These are phyloP conservation scores for Curvularia sp. DNA, from an alignment of 2,329 filamentous ascomycete genomes.

Conservation along the genomic window DNA sequence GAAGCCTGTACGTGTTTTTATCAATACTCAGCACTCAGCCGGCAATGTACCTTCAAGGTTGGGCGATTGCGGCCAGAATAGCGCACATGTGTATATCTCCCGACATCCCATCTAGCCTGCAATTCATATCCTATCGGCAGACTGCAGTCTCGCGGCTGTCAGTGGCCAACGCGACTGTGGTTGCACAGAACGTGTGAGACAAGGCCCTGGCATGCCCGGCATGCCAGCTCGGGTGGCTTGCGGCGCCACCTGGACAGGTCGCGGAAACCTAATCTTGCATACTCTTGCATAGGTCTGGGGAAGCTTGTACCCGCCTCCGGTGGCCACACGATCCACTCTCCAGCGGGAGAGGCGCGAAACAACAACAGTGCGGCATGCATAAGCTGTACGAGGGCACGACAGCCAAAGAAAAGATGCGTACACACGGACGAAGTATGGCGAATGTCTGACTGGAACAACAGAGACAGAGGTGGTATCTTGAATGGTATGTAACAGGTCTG, in stretches of 20 bases:
- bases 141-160: slow-evolving; percentile 9
- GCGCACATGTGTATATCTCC: background rate
- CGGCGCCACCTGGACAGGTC: slow-evolving; percentile 23
- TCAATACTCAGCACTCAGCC: slow-evolving; percentile 2
- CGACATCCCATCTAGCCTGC: background rate
- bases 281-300: slow-evolving; percentile 23
- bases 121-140: slow-evolving; percentile 1
- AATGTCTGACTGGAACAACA: background rate
- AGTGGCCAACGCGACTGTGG: slow-evolving; percentile 9
- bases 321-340: slow-evolving; percentile 20
- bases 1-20: slow-evolving; percentile 5
- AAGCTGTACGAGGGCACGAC: slow-evolving; percentile 9
- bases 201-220: slow-evolving; percentile 8
- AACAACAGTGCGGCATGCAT: slow-evolving; percentile 21
- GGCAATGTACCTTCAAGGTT: background rate
- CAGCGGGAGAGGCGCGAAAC: slow-evolving; percentile 27
- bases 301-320: slow-evolving; percentile 30
- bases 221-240: slow-evolving; percentile 6
- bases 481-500: slow-evolving; percentile 1
- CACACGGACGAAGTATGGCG: background rate
- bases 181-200: slow-evolving; percentile 23
- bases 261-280: slow-evolving; percentile 17
- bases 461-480: background rate
- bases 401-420: slow-evolving; percentile 1
- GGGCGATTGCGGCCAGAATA: background rate